Conservation (phyloP, 2,329 filamentous ascomycete species). For the Pseudohalonectria lignicola region DNA sequence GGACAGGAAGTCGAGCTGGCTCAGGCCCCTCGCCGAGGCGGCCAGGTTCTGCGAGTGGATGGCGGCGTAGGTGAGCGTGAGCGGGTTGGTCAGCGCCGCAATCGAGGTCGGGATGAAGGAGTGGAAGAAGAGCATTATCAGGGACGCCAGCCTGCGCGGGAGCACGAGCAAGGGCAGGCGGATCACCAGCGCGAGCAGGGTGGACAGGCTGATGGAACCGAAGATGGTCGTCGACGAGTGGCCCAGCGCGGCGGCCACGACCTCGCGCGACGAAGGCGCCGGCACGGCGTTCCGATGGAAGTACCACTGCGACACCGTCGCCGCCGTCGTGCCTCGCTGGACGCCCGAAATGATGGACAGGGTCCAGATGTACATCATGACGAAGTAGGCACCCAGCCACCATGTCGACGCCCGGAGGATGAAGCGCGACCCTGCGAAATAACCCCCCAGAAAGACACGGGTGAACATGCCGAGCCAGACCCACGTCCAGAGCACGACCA, state of each 20-base stretch:
- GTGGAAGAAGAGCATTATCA: constrained; percentile 54
- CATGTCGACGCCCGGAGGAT: constrained; percentile 81
- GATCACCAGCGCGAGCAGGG: constrained; percentile 67
- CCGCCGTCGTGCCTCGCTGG: constrained; percentile 83
- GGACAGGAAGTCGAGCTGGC: constrained; percentile 71
- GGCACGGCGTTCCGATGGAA: constrained; percentile 84
- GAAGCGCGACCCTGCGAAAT: constrained; percentile 56
- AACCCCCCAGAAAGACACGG: constrained; percentile 85
- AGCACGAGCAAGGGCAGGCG: constrained; percentile 78
- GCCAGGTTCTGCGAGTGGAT: constrained; percentile 83
- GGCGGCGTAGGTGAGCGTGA: constrained; percentile 85
- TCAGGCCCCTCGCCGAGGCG: constrained; percentile 66
- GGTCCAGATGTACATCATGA: constrained; percentile 93
- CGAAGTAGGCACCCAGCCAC: constrained; percentile 90
- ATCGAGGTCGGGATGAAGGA: constrained; percentile 78
- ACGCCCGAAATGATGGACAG: constrained; percentile 78
- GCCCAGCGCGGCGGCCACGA: constrained; percentile 70
- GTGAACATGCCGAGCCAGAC: constrained; percentile 95
- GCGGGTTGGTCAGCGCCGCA: constrained; percentile 75
- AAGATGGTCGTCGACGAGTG: constrained; percentile 83
- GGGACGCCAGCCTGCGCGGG: constrained; percentile 52
- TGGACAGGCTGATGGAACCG: constrained; percentile 84
- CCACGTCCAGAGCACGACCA: constrained; percentile 87
- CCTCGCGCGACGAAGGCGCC: constrained; percentile 63
- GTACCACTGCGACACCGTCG: constrained; percentile 97